A percentile compares a stretch with the other conserved stretches of the same genome.
Evolutionary conservation across 768 basidiomycete genomes (phyloP).

Genomic region (Rhodotorula babjevae): DNA sequence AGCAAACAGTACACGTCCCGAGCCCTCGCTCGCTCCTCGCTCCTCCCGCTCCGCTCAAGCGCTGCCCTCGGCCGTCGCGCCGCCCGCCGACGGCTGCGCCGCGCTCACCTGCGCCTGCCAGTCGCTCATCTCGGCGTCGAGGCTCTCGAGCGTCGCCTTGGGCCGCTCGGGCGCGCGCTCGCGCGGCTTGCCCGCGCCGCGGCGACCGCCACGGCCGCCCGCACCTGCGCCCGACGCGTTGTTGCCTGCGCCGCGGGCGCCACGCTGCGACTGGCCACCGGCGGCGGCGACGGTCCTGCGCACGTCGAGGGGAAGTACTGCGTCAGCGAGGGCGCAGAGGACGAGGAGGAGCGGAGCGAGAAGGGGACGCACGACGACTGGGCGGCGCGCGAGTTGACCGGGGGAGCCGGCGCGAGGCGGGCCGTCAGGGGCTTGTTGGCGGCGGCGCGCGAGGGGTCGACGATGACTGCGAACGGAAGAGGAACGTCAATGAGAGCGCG

Average conservation of each 20-base stretch:
- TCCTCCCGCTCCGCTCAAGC: background rate
- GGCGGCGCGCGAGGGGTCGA: constrained; percentile 68
- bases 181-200: constrained; percentile 50
- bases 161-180: constrained; percentile 55
- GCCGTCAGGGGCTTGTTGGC: constrained; percentile 63
- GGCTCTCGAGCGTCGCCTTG: constrained; percentile 75
- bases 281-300: constrained; percentile 41
- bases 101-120: constrained; percentile 38
- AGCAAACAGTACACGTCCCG: background rate
- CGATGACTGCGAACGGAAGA: constrained; percentile 58
- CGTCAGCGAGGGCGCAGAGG: constrained; percentile 46
- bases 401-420: constrained; percentile 62
- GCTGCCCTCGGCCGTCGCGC: background rate
- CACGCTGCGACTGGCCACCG: constrained; percentile 7
- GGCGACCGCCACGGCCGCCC: constrained; percentile 50
- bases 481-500: background rate
- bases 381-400: constrained; percentile 17
- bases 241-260: too few species aligned
- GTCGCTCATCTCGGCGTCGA: constrained; percentile 96
- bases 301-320: constrained; percentile 36
- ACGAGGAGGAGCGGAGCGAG: constrained; percentile 41
- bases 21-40: background rate
- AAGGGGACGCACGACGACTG: constrained; percentile 27
- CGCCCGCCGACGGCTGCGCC: background rate
- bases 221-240: constrained; percentile 40